phyloP scores from a whole-genome alignment of 129 eudicot genomes.

The Pulicaria dysenterica region DNA sequence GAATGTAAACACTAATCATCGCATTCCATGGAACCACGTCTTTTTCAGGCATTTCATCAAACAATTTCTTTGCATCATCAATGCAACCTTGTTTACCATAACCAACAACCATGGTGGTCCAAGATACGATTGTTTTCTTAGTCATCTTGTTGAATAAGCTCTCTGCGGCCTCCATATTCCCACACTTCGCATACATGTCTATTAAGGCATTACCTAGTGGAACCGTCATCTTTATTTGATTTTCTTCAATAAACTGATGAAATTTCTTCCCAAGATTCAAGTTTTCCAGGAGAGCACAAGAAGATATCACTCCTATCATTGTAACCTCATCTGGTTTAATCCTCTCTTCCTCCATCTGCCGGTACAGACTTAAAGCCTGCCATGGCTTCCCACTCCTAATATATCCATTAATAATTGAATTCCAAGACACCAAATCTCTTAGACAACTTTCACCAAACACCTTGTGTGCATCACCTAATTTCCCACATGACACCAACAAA shows the following conservation, averaged over 20 bases:
- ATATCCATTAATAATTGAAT: constrained; percentile 58
- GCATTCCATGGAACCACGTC: constrained; percentile 74
- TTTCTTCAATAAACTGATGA: constrained; percentile 39
- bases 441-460: constrained; percentile 58
- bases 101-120: constrained; percentile 73
- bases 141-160: constrained; percentile 52
- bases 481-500: constrained; percentile 60
- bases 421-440: constrained; percentile 73
- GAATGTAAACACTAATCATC: constrained; percentile 66
- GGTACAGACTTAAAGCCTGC: constrained; percentile 49
- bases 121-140: constrained; percentile 59
- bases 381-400: constrained; percentile 43
- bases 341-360: constrained; percentile 45
- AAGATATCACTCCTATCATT: constrained; percentile 67
- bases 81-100: constrained; percentile 54
- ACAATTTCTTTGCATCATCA: constrained; percentile 53
- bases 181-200: constrained; percentile 77
- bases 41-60: constrained; percentile 65
- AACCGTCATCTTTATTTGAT: constrained; percentile 42
- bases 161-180: constrained; percentile 50
- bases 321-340: constrained; percentile 70
- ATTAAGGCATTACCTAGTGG: constrained; percentile 57
- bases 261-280: constrained; percentile 55
- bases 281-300: constrained; percentile 58
- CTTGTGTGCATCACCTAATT: constrained; percentile 47